phyloP scores from a whole-genome alignment of 2,329 filamentous ascomycete species.

The Plectosphaerella cucumerina region DNA sequence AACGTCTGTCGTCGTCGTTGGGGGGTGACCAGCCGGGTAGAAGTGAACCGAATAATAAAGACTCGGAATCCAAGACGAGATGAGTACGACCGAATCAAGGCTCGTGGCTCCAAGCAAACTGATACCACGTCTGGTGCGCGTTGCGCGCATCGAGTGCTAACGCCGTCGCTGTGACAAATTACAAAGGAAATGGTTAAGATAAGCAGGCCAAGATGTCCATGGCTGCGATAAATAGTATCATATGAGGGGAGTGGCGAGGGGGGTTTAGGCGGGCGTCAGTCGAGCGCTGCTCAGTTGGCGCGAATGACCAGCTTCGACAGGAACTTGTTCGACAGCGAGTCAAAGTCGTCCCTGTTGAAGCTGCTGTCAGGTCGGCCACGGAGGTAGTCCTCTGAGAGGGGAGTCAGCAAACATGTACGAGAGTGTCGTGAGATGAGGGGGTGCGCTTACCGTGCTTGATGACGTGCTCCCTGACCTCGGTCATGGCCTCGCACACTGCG shows the following conservation, averaged over 20 bases:
- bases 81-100: conserved; percentile 4
- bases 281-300: conserved; percentile 59
- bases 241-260: not conserved
- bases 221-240: not conserved
- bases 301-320: conserved; percentile 93
- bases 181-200: conserved; percentile 8
- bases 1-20: conserved; percentile 10
- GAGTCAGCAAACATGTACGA: conserved; percentile 30
- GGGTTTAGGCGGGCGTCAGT: not conserved
- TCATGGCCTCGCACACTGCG: conserved; percentile 93
- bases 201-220: not conserved
- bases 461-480: conserved; percentile 88
- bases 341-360: conserved; percentile 90
- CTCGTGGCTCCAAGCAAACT: not conserved
- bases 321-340: conserved; percentile 96
- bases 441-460: conserved; percentile 79
- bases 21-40: conserved; percentile 12
- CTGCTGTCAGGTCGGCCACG: conserved; percentile 72
- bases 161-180: conserved; percentile 15
- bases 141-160: conserved; percentile 9
- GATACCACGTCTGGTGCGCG: conserved; percentile 7
- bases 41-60: not conserved
- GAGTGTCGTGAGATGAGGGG: not conserved
- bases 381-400: conserved; percentile 73
- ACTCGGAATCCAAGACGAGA: conserved; percentile 5